A percentile compares a stretch with the other conserved stretches of the same genome.
Evolutionary conservation across 345 rosid genomes (phyloP).

Genomic region (Arabidopsis thaliana): DNA sequence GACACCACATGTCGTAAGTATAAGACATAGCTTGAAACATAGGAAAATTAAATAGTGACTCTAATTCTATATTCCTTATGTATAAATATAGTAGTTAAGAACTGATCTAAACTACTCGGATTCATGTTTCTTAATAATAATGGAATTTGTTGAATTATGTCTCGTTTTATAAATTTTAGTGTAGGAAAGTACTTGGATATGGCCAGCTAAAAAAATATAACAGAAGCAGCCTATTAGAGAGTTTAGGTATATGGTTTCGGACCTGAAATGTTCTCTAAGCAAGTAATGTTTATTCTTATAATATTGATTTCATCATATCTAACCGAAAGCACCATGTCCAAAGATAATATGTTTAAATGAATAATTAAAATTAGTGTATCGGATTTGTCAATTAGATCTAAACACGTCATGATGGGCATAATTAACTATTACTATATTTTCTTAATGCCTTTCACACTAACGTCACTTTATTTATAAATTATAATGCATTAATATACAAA

Average conservation of each 20-base stretch:
- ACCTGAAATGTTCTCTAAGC: not conserved
- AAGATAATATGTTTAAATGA: conserved; percentile 28
- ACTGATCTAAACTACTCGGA: not conserved
- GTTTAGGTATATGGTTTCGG: not conserved
- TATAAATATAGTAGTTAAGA: not conserved
- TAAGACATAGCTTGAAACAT: conserved; percentile 17
- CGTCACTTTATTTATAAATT: not conserved
- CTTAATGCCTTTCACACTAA: conserved; percentile 27
- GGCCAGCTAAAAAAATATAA: not conserved
- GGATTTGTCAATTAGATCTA: not conserved
- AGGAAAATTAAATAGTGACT: not conserved
- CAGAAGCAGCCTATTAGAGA: conserved; percentile 15
- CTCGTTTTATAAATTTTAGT: not conserved
- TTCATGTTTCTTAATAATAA: not conserved
- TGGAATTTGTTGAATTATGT: not conserved
- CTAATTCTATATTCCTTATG: not conserved
- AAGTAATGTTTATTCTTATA: conserved; percentile 3
- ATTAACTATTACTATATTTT: conserved; percentile 6
- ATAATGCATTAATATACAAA: not conserved
- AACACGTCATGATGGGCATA: conserved; percentile 11
- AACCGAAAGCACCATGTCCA: conserved; percentile 29
- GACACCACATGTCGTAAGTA: conserved; percentile 21
- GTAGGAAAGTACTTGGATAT: not conserved
- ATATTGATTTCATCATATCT: not conserved
- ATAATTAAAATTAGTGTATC: not conserved